phyloP scores from a whole-genome alignment of 768 basidiomycete species.

The Asterophora lycoperdoides region DNA sequence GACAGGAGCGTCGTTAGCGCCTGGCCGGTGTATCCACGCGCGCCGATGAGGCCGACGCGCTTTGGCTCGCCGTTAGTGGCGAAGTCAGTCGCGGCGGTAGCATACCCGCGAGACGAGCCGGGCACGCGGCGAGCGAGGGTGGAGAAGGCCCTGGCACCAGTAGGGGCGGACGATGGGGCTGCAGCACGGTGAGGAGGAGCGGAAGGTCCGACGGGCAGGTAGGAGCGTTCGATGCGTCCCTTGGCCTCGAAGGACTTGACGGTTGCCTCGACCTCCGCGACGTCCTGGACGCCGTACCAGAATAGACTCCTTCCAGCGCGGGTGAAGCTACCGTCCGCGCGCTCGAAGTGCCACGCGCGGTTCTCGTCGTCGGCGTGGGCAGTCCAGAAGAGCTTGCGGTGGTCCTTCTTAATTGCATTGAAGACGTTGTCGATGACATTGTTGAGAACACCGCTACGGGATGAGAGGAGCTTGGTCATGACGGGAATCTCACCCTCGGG shows the following conservation, averaged over 20 bases:
- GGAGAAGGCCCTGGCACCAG: conserved; percentile 53
- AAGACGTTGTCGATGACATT: conserved; percentile 97
- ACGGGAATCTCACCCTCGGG: conserved; percentile 87
- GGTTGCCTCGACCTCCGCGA: conserved; percentile 84
- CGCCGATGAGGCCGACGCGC: conserved; percentile 91
- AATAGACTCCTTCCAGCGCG: conserved; percentile 90
- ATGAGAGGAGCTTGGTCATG: conserved; percentile 88
- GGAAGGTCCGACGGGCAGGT: conserved; percentile 81
- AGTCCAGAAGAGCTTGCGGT: conserved; percentile 96
- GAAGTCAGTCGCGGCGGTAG: conserved; percentile 50
- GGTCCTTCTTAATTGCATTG: conserved; percentile 92
- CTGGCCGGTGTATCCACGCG: conserved; percentile 93
- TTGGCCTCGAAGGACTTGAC: conserved; percentile 73
- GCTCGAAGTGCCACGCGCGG: conserved; percentile 97
- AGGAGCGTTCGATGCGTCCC: conserved; percentile 82
- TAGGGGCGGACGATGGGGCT: conserved; percentile 21
- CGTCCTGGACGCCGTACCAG: conserved; percentile 95
- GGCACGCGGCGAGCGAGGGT: conserved; percentile 50
- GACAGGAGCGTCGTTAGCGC: conserved; percentile 85
- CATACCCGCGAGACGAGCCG: conserved; percentile 69
- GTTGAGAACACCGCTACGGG: conserved; percentile 86
- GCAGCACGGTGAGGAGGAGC: conserved; percentile 50
- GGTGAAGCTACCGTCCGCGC: conserved; percentile 96
- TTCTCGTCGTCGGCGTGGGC: conserved; percentile 94
- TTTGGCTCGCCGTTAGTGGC: conserved; percentile 60